Evolutionary conservation across 176 grass and related monocot species (phyloP), one percentile per base, ranked within the genome.

Genomic region (Oryza coarctata): DNA sequence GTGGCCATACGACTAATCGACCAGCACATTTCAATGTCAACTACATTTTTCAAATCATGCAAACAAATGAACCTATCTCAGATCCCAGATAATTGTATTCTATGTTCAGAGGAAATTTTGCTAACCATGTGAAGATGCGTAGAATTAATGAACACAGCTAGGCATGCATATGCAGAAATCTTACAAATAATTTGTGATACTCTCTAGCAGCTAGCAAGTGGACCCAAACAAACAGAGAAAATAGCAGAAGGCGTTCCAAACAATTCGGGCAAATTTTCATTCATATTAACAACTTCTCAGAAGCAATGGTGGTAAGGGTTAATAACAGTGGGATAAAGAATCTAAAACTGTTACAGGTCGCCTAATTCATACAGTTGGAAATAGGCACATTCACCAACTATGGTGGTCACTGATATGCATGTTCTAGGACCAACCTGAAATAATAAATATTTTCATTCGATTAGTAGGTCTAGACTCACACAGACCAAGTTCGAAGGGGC

Each of bases 31-130:
- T 11, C 34, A 35, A 35, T 41, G 55, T 67, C 57, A 82, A 60
- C 74, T 47, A 3, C 55, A 66, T 7, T 31, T 85, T 82, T 49
- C 15, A 67, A 82, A 29, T 78, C 63, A 9, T 44, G 66, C 7
- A 17, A 8, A 65, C 14, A 29, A 13, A 30, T 31, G 31, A 35
- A 65, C 74, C 35, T 62, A 82, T 30, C 30, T 38, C 73, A 3
- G 17, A 79, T 82, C 67, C 78, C 78, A 82, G 14, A 6, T 38
- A 25, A 74, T 68, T 68, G 61, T 57, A 86, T 73, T 73, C 25
- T 81, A 23, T 64, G 13, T 71, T 34, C 41, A 65, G 43, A 34
- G 70, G 13, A 25, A 72, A 44, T 9, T 71, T 45, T 71, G 28
- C 23, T 26, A 70, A 36, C 18, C 77, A 89, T 71, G 41, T 85